These are phyloP conservation scores for Trichaptum fuscoviolaceum DNA, from an alignment of 768 basidiomycete species.

Conservation along the genomic window DNA sequence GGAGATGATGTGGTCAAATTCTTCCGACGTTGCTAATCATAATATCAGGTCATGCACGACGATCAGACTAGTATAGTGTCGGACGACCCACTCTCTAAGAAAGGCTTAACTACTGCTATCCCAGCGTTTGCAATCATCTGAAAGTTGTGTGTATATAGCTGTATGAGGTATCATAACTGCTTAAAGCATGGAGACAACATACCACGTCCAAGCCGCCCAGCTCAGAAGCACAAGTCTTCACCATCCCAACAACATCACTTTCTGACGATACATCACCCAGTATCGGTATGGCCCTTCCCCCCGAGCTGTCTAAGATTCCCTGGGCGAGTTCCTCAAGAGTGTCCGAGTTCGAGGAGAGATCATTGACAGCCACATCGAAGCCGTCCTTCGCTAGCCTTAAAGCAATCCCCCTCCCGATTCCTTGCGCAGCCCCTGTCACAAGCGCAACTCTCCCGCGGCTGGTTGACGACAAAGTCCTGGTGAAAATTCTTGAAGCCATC, in stretches of 20 bases:
- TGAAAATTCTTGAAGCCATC: neutral
- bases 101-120: slow-evolving; percentile 8
- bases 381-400: slow-evolving; percentile 42
- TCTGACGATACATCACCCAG: slow-evolving; percentile 25
- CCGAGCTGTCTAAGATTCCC: neutral
- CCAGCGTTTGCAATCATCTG: slow-evolving; percentile 22
- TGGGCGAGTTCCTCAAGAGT: slow-evolving; percentile 2
- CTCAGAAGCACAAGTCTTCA: slow-evolving; percentile 19
- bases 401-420: slow-evolving; percentile 46
- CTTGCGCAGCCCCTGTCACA: slow-evolving; percentile 40
- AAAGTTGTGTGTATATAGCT: neutral
- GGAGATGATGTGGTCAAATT: slow-evolving; percentile 9
- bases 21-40: slow-evolving; percentile 10
- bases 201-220: slow-evolving; percentile 32
- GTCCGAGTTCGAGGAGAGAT: slow-evolving; percentile 20
- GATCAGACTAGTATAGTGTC: neutral
- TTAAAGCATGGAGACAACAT: slow-evolving; percentile 6
- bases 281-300: neutral
- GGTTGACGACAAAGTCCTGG: neutral
- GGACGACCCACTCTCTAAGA: slow-evolving; percentile 7
- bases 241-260: slow-evolving; percentile 26
- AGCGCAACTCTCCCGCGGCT: slow-evolving; percentile 27
- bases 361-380: slow-evolving; percentile 42
- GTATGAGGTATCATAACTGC: neutral
- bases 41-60: neutral